Conservation (phyloP, 1,139 yeast species). For the Protomyces macrosporus region DNA sequence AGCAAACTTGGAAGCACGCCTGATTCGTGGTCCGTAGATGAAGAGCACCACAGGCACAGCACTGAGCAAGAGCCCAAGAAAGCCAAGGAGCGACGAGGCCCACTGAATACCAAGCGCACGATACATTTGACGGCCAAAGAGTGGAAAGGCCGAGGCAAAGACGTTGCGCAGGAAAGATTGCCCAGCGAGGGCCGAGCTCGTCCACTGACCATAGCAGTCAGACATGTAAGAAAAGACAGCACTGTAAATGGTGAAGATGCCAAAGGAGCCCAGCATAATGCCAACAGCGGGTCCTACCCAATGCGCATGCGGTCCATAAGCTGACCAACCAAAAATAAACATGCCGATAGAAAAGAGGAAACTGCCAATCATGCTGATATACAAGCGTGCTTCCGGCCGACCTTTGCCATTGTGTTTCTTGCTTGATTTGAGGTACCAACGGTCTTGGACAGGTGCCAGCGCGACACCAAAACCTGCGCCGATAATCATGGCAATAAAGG, state of each 20-base stretch:
- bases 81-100: conserved; percentile 16
- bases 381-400: conserved; percentile 73
- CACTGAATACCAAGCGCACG: conserved; percentile 10
- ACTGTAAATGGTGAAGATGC: conserved; percentile 23
- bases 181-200: conserved; percentile 89
- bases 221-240: conserved; percentile 50
- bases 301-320: conserved; percentile 34
- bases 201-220: conserved; percentile 69
- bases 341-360: conserved; percentile 60
- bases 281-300: conserved; percentile 25
- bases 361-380: conserved; percentile 67
- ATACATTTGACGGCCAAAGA: conserved; percentile 18
- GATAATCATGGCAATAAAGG: conserved; percentile 54
- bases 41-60: conserved; percentile 1
- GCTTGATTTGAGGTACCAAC: conserved; percentile 30
- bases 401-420: conserved; percentile 51
- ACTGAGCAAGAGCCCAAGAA: conserved; percentile 1
- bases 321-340: conserved; percentile 82
- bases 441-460: conserved; percentile 28
- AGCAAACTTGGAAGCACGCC: conserved; percentile 17
- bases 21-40: conserved; percentile 9
- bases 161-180: conserved; percentile 77
- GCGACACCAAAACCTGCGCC: conserved; percentile 52
- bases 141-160: conserved; percentile 65
- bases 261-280: conserved; percentile 13